phyloP scores from a whole-genome alignment of 192 early-diverging fungal species.

The Umbelopsis sp. region DNA sequence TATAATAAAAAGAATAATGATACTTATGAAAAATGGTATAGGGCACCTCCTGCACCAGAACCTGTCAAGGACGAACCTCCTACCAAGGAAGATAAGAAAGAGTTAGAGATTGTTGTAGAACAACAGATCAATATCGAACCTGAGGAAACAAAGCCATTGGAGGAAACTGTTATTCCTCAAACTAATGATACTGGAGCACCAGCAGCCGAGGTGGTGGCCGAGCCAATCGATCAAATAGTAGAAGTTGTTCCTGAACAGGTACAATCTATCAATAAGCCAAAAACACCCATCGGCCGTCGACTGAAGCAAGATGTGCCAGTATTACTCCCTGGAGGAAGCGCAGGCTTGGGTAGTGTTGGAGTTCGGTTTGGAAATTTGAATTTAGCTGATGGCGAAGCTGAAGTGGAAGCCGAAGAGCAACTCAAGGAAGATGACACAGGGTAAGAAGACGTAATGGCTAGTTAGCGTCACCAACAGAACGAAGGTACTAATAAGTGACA shows the following conservation, averaged over 20 bases:
- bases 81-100: background rate
- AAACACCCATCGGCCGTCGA: slow-evolving; percentile 21
- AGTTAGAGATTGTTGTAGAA: background rate
- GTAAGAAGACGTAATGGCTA: background rate
- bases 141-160: background rate
- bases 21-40: background rate
- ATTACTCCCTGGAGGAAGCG: slow-evolving; percentile 15
- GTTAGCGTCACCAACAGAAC: background rate
- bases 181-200: background rate
- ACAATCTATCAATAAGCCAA: background rate
- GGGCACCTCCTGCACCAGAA: slow-evolving; percentile 20
- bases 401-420: background rate
- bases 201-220: background rate
- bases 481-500: background rate
- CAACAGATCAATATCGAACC: background rate
- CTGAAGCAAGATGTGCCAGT: slow-evolving; percentile 34
- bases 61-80: background rate
- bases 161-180: background rate
- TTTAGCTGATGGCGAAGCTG: slow-evolving; percentile 18
- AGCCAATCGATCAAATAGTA: background rate
- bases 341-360: slow-evolving; percentile 13
- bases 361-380: slow-evolving; percentile 38
- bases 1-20: background rate
- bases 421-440: background rate
- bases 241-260: background rate